Percentiles rank a stretch among this genome's conserved stretches.
These are phyloP conservation scores for Rheum nobile DNA, from an alignment of 148 eudicot species.

Conservation along the genomic window DNA sequence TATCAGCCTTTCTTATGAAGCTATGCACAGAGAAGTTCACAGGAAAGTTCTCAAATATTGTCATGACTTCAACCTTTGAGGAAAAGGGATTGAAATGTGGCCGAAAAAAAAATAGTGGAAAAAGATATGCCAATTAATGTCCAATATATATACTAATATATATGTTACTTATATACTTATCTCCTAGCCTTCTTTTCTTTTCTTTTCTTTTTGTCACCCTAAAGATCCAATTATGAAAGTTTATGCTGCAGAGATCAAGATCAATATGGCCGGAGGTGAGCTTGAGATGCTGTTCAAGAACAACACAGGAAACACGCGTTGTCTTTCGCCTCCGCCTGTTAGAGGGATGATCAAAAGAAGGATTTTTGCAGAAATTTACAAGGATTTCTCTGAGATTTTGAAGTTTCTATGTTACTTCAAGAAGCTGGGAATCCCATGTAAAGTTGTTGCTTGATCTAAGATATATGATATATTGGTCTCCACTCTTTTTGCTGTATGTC, in stretches of 20 bases:
- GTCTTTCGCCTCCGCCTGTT: background rate
- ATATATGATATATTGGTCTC: background rate
- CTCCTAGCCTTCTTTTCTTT: background rate
- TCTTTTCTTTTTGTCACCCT: background rate
- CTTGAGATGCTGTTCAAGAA: background rate
- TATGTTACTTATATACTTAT: background rate
- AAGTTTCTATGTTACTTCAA: background rate
- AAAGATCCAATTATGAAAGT: background rate
- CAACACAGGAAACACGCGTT: background rate
- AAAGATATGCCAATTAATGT: background rate
- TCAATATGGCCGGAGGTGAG: background rate
- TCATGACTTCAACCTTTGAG: background rate
- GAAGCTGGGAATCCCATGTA: background rate
- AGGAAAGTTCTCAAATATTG: background rate
- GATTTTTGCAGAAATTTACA: background rate
- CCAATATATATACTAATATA: background rate
- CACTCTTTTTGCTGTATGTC: background rate
- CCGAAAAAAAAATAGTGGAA: background rate
- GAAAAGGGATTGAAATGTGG: background rate
- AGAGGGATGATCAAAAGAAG: constrained; percentile 6
- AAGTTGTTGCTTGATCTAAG: background rate
- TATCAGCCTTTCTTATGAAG: background rate
- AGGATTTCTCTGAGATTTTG: background rate
- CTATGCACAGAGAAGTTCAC: background rate
- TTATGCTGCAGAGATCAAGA: background rate